Evolutionary conservation across 352 stramenopile species (phyloP).

Genomic region (Phytophthora sojae): DNA sequence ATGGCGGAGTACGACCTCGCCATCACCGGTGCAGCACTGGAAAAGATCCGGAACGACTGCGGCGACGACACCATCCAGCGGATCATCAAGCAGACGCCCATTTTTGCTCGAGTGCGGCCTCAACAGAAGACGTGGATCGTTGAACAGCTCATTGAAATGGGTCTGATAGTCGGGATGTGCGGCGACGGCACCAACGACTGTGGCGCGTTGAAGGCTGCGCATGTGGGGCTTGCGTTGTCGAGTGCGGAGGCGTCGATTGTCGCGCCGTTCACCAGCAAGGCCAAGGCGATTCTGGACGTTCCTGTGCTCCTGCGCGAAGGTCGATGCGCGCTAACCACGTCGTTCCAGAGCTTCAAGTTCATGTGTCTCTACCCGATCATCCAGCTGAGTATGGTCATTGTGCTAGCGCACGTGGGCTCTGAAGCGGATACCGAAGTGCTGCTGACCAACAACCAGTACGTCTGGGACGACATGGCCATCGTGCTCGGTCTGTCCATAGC

Average conservation of each 20-base stretch:
- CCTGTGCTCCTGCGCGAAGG: conserved; percentile 84
- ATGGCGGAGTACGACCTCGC: conserved; percentile 49
- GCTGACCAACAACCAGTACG: conserved; percentile 71
- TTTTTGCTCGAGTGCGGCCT: conserved; percentile 68
- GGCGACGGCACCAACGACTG: conserved; percentile 86
- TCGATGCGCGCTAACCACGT: conserved; percentile 75
- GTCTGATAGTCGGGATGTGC: conserved; percentile 56
- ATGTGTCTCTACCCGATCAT: conserved; percentile 67
- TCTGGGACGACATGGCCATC: conserved; percentile 68
- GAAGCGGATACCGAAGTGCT: conserved; percentile 28
- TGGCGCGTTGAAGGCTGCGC: conserved; percentile 84
- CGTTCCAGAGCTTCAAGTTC: conserved; percentile 66
- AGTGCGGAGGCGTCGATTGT: conserved; percentile 87
- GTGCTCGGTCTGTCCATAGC: conserved; percentile 56
- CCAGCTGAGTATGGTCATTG: conserved; percentile 54
- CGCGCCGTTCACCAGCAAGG: conserved; percentile 88
- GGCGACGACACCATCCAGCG: conserved; percentile 45
- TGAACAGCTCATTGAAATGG: conserved; percentile 55
- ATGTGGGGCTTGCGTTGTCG: conserved; percentile 88
- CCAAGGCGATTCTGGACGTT: conserved; percentile 81
- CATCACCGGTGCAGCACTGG: conserved; percentile 57
- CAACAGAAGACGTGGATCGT: conserved; percentile 71
- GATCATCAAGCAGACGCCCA: conserved; percentile 49
- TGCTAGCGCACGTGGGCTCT: conserved; percentile 36
- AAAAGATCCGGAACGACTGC: conserved; percentile 40